phyloP scores from a whole-genome alignment of 192 early-diverging fungal genomes.

The Coemansia sp. region DNA sequence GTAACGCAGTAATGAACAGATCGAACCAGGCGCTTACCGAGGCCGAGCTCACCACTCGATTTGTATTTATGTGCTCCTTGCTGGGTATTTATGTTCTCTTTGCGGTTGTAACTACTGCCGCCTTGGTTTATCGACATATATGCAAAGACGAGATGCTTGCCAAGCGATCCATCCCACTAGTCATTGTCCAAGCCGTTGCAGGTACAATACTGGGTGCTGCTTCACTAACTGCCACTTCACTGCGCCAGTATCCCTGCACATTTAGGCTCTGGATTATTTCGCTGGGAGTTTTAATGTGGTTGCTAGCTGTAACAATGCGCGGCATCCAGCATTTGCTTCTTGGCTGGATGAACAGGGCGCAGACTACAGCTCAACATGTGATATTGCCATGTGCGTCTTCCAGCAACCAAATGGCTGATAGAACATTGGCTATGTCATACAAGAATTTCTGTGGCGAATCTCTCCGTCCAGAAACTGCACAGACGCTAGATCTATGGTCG shows the following conservation, averaged over 20 bases:
- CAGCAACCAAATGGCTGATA: too few species aligned
- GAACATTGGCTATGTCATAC: neutral
- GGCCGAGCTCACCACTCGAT: constrained; percentile 13
- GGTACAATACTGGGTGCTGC: constrained; percentile 12
- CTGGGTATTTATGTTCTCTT: constrained; percentile 21
- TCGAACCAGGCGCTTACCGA: neutral
- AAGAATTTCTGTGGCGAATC: neutral
- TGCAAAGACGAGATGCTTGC: constrained; percentile 15
- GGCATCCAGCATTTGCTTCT: constrained; percentile 20
- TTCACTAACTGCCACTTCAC: constrained; percentile 19
- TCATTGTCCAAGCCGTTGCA: constrained; percentile 16
- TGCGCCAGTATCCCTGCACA: constrained; percentile 24
- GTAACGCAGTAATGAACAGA: too few species aligned
- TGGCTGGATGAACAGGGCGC: neutral
- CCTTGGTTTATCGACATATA: constrained; percentile 18
- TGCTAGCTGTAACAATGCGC: constrained; percentile 20
- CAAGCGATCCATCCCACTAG: constrained; percentile 20
- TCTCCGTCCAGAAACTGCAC: constrained; percentile 13
- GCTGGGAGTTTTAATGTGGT: constrained; percentile 30
- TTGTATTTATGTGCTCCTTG: constrained; percentile 6
- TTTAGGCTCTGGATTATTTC: constrained; percentile 38
- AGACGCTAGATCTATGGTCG: constrained; percentile 23
- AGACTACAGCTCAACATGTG: neutral
- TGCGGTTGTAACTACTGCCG: constrained; percentile 16
- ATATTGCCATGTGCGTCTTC: too few species aligned